These are phyloP conservation scores for Hysterangium stoloniferum DNA, from an alignment of 768 basidiomycete genomes.

Conservation along the genomic window DNA sequence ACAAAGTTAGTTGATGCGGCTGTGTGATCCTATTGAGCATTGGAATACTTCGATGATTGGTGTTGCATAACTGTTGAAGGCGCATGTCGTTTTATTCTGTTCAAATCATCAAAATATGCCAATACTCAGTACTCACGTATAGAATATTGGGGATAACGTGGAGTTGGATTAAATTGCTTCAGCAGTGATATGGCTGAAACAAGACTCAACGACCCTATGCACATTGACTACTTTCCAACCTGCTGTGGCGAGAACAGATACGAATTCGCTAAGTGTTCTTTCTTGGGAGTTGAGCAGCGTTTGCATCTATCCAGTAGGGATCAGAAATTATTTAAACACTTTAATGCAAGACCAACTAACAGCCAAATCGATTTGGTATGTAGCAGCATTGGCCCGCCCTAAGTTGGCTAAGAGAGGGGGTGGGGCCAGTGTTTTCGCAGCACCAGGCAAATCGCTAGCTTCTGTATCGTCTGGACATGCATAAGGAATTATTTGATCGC, in stretches of 20 bases:
- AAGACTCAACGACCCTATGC: background rate
- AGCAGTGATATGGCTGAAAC: background rate
- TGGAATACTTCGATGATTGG: too few relatives aligned
- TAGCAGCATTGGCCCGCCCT: background rate
- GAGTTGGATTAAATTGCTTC: background rate
- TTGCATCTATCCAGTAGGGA: slow-evolving; percentile 41
- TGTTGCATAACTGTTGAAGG: too few relatives aligned
- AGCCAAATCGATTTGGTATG: slow-evolving; percentile 52
- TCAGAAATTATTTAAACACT: background rate
- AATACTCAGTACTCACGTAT: too few relatives aligned
- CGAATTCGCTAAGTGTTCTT: slow-evolving; percentile 57
- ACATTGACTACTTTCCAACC: slow-evolving; percentile 45
- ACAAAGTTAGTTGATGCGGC: too few relatives aligned
- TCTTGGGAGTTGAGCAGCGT: slow-evolving; percentile 61
- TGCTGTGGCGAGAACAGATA: slow-evolving; percentile 42
- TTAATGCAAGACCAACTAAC: slow-evolving; percentile 29
- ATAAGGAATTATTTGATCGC: slow-evolving; percentile 33
- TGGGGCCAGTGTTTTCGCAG: background rate
- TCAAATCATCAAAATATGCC: too few relatives aligned
- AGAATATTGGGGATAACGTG: too few relatives aligned
- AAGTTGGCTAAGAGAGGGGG: background rate
- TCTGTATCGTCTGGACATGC: slow-evolving; percentile 12
- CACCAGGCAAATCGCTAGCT: background rate
- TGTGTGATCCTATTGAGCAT: too few relatives aligned
- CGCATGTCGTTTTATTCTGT: too few relatives aligned